Conservation (phyloP, 2,329 filamentous ascomycete species). For the Passalora sequoiae region DNA sequence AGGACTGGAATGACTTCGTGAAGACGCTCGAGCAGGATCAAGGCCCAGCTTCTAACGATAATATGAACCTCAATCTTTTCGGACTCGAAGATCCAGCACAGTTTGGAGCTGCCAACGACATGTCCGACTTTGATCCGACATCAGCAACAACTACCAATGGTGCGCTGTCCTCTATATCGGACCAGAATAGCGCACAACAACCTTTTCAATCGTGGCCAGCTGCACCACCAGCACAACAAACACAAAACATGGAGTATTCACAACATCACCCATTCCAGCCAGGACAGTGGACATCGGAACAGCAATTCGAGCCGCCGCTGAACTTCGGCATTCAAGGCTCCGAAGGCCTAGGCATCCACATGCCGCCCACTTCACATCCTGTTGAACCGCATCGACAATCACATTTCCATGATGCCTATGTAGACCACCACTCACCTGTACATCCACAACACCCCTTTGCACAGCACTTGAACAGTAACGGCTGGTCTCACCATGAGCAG, state of each 20-base stretch:
- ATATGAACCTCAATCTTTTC: conserved; percentile 14
- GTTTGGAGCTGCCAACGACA: conserved; percentile 17
- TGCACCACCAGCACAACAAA: conserved; percentile 4
- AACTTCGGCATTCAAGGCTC: conserved; percentile 12
- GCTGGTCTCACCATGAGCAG: conserved; percentile 10
- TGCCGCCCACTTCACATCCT: conserved; percentile 20
- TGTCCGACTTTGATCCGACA: conserved; percentile 10
- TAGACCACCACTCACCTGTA: conserved; percentile 11
- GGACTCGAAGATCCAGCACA: conserved; percentile 12
- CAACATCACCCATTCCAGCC: conserved; percentile 13
- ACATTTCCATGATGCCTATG: conserved; percentile 10
- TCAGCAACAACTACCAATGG: conserved; percentile 10
- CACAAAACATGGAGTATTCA: conserved; percentile 4
- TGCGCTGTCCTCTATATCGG: conserved; percentile 15
- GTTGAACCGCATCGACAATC: conserved; percentile 6
- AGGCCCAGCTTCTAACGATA: conserved; percentile 8
- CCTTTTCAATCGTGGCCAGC: conserved; percentile 14
- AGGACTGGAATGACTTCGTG: conserved; percentile 18
- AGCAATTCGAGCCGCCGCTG: conserved; percentile 9
- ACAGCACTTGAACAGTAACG: conserved; percentile 6
- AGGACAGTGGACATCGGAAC: conserved; percentile 15
- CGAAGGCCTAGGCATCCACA: conserved; percentile 18
- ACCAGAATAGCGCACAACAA: conserved; percentile 12
- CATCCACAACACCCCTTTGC: conserved; percentile 5
- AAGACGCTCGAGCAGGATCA: conserved; percentile 12